These are phyloP conservation scores for Boeremia lycopersici DNA, from an alignment of 2,329 filamentous ascomycete species.

Conservation along the genomic window DNA sequence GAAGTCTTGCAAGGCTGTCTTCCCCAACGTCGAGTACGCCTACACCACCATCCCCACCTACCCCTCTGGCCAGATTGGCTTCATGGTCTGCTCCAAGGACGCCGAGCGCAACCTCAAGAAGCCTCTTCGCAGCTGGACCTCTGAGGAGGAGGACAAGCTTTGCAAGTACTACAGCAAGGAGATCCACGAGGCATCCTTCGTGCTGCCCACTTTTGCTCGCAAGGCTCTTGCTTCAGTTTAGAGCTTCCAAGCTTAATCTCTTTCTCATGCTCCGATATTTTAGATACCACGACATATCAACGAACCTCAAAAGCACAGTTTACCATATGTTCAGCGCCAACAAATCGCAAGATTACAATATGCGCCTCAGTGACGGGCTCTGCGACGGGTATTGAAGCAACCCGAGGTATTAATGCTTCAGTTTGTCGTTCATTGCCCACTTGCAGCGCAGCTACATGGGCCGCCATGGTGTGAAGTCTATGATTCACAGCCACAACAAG, in stretches of 20 bases:
- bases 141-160: slow-evolving; percentile 88
- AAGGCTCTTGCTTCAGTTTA: slow-evolving; percentile 60
- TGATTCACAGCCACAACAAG: neutral
- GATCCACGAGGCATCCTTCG: slow-evolving; percentile 92
- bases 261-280: slow-evolving; percentile 26
- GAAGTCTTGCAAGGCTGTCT: slow-evolving; percentile 95
- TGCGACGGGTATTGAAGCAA: neutral
- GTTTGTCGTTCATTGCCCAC: neutral
- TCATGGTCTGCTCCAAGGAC: slow-evolving; percentile 99
- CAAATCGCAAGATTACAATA: neutral
- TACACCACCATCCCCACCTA: slow-evolving; percentile 99
- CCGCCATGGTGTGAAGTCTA: neutral
- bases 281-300: slow-evolving; percentile 43
- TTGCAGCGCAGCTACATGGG: neutral
- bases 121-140: slow-evolving; percentile 79
- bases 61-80: slow-evolving; percentile 97
- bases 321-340: slow-evolving; percentile 8
- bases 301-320: slow-evolving; percentile 30
- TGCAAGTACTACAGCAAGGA: slow-evolving; percentile 98
- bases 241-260: slow-evolving; percentile 8
- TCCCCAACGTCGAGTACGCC: slow-evolving; percentile 96
- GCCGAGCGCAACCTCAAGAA: slow-evolving; percentile 79
- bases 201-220: slow-evolving; percentile 91
- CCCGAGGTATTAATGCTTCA: neutral
- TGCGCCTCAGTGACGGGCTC: neutral